Evolutionary conservation across 441 rosid species (phyloP), one percentile per base, ranked within the genome.

Genomic region (Erysimum cheiri): DNA sequence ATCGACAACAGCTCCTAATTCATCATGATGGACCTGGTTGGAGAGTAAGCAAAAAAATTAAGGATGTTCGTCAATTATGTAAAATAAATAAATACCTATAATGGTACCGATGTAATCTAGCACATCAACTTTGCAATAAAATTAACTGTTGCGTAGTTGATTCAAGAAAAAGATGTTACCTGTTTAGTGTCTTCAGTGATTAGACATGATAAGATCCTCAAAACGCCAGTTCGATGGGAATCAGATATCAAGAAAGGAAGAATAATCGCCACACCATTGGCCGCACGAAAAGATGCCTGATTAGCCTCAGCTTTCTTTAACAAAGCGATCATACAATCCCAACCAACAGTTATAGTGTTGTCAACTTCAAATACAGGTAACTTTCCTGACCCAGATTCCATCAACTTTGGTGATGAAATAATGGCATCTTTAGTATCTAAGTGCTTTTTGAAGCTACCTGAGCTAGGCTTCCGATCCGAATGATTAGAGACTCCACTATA

Each of bases 261-360:
- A 82, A 96, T 81, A 62, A 85, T 78, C 24, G 88, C 77, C 80
- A 94, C 86, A 60, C 99, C 99, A 79, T 90, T 90, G 60, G 96
- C 89, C 14, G 90, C 83, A 54, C 99, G 93, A 72, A 96, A 94
- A 57, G 97, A 80, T 49, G 97, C 81, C 81, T 96, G 99, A 80
- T 80, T 90, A 52, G 86, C 86, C 82, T 96, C 99, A 77, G 99
- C 84, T 88, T 90, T 96, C 93, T 94, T 96, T 77, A 96, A 70
- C 74, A 96, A 81, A 77, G 98, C 87, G 70, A 88, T 86, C 97
- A 96, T 46, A 75, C 98, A 94, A 80, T 96, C 99, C 99, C 99
- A 96, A 43, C 91, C 98, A 76, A 90, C 80, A 73, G 89, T 79
- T 33, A 92, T 87, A 48, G 98, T 92, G 69, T 77, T 81, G 81